A percentile compares a stretch with the other conserved stretches of the same genome.
Evolutionary conservation across 495 filamentous ascomycete species (phyloP).

Genomic region (Xanthoparmelia taractica): DNA sequence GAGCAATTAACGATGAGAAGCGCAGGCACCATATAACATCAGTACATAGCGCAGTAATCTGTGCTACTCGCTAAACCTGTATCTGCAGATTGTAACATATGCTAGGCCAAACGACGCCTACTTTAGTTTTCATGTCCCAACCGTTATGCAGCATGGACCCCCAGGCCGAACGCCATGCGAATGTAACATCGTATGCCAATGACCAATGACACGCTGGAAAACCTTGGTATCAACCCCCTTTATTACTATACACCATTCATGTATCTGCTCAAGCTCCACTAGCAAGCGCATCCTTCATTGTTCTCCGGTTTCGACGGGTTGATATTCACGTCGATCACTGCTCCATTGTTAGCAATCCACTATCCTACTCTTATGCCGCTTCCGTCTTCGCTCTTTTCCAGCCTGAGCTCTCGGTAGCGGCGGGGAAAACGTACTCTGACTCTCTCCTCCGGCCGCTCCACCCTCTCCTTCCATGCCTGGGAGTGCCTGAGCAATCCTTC

Average conservation of each 20-base stretch:
- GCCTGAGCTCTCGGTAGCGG: slow-evolving; percentile 12
- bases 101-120: background rate
- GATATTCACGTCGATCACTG: slow-evolving; percentile 95
- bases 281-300: slow-evolving; percentile 81
- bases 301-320: slow-evolving; percentile 58
- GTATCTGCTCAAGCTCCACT: slow-evolving; percentile 20
- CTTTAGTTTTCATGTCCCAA: background rate
- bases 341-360: slow-evolving; percentile 8
- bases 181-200: background rate
- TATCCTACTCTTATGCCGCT: background rate
- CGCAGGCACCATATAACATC: background rate
- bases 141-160: background rate
- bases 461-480: slow-evolving; percentile 93
- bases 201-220: slow-evolving; percentile 1
- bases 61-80: background rate
- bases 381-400: background rate
- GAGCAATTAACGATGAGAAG: background rate
- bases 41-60: background rate
- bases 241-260: slow-evolving; percentile 8
- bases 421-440: slow-evolving; percentile 46
- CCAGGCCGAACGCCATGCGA: slow-evolving; percentile 17
- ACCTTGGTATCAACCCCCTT: slow-evolving; percentile 8
- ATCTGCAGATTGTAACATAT: background rate
- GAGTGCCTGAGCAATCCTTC: slow-evolving; percentile 92
- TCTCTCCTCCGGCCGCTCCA: slow-evolving; percentile 48